Evolutionary conservation across 208 protist species (phyloP).

Genomic region (Crithidia sp.): DNA sequence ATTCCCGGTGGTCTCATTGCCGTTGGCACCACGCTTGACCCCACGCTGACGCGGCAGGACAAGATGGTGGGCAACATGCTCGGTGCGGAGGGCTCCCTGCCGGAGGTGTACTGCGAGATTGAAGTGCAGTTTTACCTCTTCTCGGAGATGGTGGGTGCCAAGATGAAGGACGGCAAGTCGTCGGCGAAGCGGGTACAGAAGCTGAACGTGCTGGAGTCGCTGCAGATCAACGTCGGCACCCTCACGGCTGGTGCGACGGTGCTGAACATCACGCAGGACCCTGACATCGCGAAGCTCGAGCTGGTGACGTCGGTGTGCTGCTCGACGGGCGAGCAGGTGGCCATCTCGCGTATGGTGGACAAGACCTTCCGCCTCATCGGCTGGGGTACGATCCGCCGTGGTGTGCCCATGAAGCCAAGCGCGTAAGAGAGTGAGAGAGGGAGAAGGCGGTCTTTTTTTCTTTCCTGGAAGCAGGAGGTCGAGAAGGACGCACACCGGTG

Average conservation of each 20-base stretch:
- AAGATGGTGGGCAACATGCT: slow-evolving; percentile 97
- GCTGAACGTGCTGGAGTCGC: slow-evolving; percentile 95
- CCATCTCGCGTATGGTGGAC: slow-evolving; percentile 96
- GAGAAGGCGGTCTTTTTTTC: background rate
- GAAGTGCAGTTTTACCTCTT: slow-evolving; percentile 99
- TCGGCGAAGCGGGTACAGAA: slow-evolving; percentile 92
- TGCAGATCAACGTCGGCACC: slow-evolving; percentile 99
- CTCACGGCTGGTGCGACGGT: slow-evolving; percentile 97
- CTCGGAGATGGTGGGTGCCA: slow-evolving; percentile 94
- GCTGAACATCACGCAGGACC: slow-evolving; percentile 87
- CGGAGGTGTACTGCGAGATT: slow-evolving; percentile 97
- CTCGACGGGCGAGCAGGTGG: slow-evolving; percentile 97
- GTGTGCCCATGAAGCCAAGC: slow-evolving; percentile 67
- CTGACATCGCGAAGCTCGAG: slow-evolving; percentile 96
- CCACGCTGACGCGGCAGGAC: slow-evolving; percentile 98
- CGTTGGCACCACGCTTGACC: slow-evolving; percentile 99
- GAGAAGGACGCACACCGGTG: no score
- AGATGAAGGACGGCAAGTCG: slow-evolving; percentile 60
- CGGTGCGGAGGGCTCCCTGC: slow-evolving; percentile 89
- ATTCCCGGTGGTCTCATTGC: slow-evolving; percentile 99
- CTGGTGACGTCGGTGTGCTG: slow-evolving; percentile 98
- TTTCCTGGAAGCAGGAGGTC: no score
- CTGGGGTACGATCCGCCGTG: slow-evolving; percentile 91
- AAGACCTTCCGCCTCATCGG: slow-evolving; percentile 98
- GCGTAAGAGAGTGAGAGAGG: slow-evolving; percentile 11